Conservation (phyloP, 371 early-diverging fungal species). For the Nematocida ironsii region DNA sequence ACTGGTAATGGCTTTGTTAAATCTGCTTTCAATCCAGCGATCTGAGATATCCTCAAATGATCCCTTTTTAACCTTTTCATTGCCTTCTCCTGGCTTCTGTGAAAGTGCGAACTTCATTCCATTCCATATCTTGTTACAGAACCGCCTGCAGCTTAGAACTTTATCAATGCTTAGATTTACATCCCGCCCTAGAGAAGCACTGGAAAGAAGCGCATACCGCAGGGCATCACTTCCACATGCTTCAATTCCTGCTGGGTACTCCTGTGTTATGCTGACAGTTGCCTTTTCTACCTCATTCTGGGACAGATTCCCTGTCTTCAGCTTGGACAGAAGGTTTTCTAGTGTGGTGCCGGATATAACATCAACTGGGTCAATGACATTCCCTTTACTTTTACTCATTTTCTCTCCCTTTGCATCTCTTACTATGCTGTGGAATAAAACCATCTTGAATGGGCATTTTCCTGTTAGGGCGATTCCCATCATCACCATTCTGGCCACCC, state of each 20-base stretch:
- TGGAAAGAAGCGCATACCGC: slow-evolving; percentile 88
- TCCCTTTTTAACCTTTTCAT: not conserved
- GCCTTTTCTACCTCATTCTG: slow-evolving; percentile 81
- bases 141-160: slow-evolving; percentile 94
- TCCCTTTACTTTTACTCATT: slow-evolving; percentile 95
- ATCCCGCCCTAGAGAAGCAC: slow-evolving; percentile 80
- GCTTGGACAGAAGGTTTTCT: slow-evolving; percentile 75
- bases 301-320: slow-evolving; percentile 78
- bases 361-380: slow-evolving; percentile 96
- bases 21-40: slow-evolving; percentile 31
- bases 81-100: not conserved
- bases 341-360: slow-evolving; percentile 88
- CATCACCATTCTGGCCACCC: slow-evolving; percentile 99
- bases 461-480: slow-evolving; percentile 87
- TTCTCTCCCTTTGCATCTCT: slow-evolving; percentile 98
- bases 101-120: slow-evolving; percentile 78
- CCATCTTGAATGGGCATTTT: slow-evolving; percentile 80
- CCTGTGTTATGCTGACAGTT: slow-evolving; percentile 73
- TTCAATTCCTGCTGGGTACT: slow-evolving; percentile 95
- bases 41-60: slow-evolving; percentile 24
- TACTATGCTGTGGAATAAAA: slow-evolving; percentile 94
- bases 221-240: slow-evolving; percentile 97
- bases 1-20: not conserved
- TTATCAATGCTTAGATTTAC: slow-evolving; percentile 91
- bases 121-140: slow-evolving; percentile 99